Conservation (phyloP, 1,284 basidiomycete species). For the Cutaneotrichosporon cyanovorans region DNA sequence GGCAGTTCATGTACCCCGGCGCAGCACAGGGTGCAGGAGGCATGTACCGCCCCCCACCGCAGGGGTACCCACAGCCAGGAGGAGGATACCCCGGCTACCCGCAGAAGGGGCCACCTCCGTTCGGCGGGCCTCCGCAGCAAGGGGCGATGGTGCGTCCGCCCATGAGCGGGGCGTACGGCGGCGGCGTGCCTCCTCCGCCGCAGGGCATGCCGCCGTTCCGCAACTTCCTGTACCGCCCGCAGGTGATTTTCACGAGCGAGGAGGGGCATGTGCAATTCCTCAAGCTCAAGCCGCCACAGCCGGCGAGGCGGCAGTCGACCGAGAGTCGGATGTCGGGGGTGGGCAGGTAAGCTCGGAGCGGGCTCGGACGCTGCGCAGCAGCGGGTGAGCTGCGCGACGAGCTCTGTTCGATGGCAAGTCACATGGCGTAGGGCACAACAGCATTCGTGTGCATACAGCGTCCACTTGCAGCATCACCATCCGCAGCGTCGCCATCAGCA, state of each 20-base stretch:
- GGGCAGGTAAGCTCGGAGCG: too few relatives aligned
- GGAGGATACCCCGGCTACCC: conserved; percentile 4
- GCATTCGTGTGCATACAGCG: too few relatives aligned
- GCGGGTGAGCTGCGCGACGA: too few relatives aligned
- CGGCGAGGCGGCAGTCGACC: background rate
- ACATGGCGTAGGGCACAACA: too few relatives aligned
- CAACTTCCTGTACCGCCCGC: conserved; percentile 26
- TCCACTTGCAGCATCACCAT: too few relatives aligned
- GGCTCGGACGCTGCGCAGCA: too few relatives aligned
- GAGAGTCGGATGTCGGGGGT: too few relatives aligned
- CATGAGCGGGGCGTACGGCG: conserved; percentile 3
- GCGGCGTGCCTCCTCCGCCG: conserved; percentile 9
- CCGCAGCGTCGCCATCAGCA: too few relatives aligned
- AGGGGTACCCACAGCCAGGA: conserved; percentile 1
- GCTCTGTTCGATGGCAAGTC: too few relatives aligned
- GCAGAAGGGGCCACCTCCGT: background rate
- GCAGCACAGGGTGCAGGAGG: background rate
- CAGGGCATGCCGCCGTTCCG: conserved; percentile 21
- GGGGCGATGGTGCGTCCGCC: conserved; percentile 2
- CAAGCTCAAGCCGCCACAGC: conserved; percentile 29
- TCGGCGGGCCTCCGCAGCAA: background rate
- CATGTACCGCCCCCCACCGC: conserved; percentile 7
- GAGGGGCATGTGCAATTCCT: conserved; percentile 46
- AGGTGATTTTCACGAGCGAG: conserved; percentile 44
- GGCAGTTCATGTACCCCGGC: conserved; percentile 30